A percentile compares a stretch with the other conserved stretches of the same genome.
These are phyloP conservation scores for Neurospora sp. DNA, from an alignment of 495 filamentous ascomycete genomes.

Conservation along the genomic window DNA sequence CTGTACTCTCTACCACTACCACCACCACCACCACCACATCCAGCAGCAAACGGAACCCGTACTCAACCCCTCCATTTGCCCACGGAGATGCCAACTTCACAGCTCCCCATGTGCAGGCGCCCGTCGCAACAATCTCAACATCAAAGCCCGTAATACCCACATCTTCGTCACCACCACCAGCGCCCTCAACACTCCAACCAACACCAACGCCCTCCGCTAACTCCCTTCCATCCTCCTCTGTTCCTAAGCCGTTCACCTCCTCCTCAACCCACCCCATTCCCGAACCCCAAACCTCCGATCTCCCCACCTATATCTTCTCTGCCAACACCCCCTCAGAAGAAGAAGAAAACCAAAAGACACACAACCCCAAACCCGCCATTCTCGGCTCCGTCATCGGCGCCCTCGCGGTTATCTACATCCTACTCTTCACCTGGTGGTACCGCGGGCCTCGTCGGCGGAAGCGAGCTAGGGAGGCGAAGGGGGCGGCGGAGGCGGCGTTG, in stretches of 20 bases:
- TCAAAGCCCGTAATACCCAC: not conserved
- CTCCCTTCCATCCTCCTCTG: not conserved
- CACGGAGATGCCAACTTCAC: not conserved
- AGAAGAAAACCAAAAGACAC: not conserved
- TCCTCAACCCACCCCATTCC: not conserved
- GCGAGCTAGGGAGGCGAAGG: not conserved
- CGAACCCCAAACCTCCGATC: not conserved
- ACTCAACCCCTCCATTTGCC: not conserved
- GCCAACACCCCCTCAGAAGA: not conserved
- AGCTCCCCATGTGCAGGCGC: not conserved
- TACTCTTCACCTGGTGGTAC: not conserved
- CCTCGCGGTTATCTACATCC: not conserved
- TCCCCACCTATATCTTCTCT: not conserved
- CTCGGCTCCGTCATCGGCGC: not conserved
- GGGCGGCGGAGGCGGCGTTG: not conserved
- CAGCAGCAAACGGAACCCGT: not conserved
- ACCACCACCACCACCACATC: not conserved
- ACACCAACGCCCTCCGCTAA: not conserved
- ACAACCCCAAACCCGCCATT: not conserved
- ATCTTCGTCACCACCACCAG: not conserved
- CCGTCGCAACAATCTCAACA: not conserved
- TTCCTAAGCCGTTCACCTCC: not conserved
- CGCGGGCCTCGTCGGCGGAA: not conserved
- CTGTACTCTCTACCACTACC: not conserved
- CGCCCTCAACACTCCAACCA: not conserved